Evolutionary conservation across 139 green algal genomes (phyloP), one percentile per base, ranked within the genome.

Genomic region (Marvania coccoides): DNA sequence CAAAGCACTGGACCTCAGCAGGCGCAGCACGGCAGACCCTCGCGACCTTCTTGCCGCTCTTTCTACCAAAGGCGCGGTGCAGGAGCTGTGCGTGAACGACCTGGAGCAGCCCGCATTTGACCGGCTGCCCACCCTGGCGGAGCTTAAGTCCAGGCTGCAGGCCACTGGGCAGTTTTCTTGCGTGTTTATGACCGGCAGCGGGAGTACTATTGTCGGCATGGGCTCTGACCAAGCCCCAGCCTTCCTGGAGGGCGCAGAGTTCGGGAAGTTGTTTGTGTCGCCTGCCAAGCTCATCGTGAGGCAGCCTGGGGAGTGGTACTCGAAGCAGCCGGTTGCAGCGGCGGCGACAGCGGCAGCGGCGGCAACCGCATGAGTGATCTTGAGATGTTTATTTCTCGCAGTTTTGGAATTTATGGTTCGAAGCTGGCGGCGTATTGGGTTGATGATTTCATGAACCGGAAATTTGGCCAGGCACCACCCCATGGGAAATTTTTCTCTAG

Each of bases 101-200:
- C 72, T 97, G 55, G 93, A 99, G 81, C 77, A 85, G 72, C 94
- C 94, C 0, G 94, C 94, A 0, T 98, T 98, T 72, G 78, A 92
- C 61, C 87, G 79, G 58, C 70, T 98, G 47, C 92, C 92, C 1
- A 77, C 88, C 58, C 80, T 98, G 31, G 36, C 56, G 34, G 31
- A 80, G 55, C 78, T 98, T 28, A 97, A 98, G 77, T 24, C 81
- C 55, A 70, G 80, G 19, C 82, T 98, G 29, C 14, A 58, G 26
- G 59, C 45, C 0, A 70, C 69, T n/a, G 78, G 67, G 10, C 36
- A 2, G 30, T 96, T 89, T 62, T 59, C 62, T 30, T 80, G 83
- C 3, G 94, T 98, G 19, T 99, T 99, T 75, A 98, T 99, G 92
- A 95, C 90, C 7, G 94, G 94, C 57, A 96, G 88, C 63, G 92